Evolutionary conservation across 345 rosid genomes (phyloP), one percentile per base, ranked within the genome.

Genomic region (Streptanthus diversifolius): DNA sequence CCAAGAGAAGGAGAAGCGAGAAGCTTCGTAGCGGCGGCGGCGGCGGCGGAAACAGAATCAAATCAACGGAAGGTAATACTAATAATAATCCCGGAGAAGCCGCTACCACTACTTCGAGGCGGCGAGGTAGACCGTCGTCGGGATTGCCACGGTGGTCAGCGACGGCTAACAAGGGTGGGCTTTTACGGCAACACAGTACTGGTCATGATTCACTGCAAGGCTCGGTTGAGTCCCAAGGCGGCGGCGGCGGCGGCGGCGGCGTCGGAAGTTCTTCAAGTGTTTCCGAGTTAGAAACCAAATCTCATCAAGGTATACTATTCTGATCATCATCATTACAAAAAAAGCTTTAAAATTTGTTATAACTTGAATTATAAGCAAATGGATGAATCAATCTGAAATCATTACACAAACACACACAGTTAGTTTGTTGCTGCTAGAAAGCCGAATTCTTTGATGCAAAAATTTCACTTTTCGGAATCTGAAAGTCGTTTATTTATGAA

Each of bases 1-100:
- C 96, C 2, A 92, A 90, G 85, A 82, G 90, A 75, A 80, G 97
- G 78, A 81, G 97, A 67, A 86, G 73, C 37, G 96, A 92, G 77
- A 92, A 90, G 91, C 97, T 77, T 48, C 76, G 72, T 47, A 8
- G 1, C 61, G 62, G 40, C 7, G 59, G 49, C 29, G 27, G 29
- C 29, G 41, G 40, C 54, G 63, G 44, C 9, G 63, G 54, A 33
- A 72, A 11, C 63, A 32, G 5, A 25, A 33, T 21, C 39, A 69
- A 22, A 10, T 19, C 21, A 19, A 15, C 24, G 2, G 73, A 56
- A 41, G 64, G 52, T 67, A 35, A 19, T 48, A 33, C 73, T 71
- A 85, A 76, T 80, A 88, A 76, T 79, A 85, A 69, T 77, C 77
- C 68, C 49, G 84, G 70, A 52, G 82, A 69, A 63, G 25, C 53